These are phyloP conservation scores for Combretum micranthum DNA, from an alignment of 345 rosid species.

Conservation along the genomic window DNA sequence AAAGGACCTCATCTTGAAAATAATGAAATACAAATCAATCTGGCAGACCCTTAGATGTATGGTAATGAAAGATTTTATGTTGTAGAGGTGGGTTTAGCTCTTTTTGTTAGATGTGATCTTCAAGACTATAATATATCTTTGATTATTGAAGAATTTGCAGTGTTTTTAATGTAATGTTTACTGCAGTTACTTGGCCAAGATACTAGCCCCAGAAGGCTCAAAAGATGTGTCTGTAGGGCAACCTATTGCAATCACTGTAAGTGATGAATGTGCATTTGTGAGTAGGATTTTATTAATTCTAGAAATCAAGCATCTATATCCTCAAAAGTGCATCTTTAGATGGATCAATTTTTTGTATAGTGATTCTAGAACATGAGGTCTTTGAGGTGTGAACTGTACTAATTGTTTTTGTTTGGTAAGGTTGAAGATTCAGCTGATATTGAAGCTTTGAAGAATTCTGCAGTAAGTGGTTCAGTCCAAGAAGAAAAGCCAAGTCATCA, in stretches of 20 bases:
- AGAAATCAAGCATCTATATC: too few relatives aligned
- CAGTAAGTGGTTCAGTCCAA: conserved; percentile 32
- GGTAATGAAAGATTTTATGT: too few relatives aligned
- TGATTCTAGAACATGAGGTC: background rate
- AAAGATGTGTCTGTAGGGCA: conserved; percentile 66
- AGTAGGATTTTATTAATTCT: background rate
- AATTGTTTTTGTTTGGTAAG: conserved; percentile 34
- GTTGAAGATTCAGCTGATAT: conserved; percentile 81
- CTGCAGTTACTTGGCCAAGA: conserved; percentile 61
- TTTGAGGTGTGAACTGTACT: conserved; percentile 10
- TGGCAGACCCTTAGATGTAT: too few relatives aligned
- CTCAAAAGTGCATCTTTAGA: too few relatives aligned
- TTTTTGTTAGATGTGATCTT: background rate
- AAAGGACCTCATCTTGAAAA: too few relatives aligned
- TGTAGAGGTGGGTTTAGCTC: too few relatives aligned
- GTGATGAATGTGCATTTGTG: conserved; percentile 13
- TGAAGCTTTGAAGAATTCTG: conserved; percentile 57
- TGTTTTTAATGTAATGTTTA: conserved; percentile 10
- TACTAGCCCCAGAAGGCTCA: conserved; percentile 61
- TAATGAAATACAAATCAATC: too few relatives aligned
- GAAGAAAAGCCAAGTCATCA: conserved; percentile 36
- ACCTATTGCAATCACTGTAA: conserved; percentile 59
- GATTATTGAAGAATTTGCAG: conserved; percentile 1
- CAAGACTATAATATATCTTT: background rate
- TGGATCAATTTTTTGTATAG: conserved; percentile 1